phyloP scores from a whole-genome alignment of 1,284 basidiomycete genomes.

The Ustilago shanxiensis region DNA sequence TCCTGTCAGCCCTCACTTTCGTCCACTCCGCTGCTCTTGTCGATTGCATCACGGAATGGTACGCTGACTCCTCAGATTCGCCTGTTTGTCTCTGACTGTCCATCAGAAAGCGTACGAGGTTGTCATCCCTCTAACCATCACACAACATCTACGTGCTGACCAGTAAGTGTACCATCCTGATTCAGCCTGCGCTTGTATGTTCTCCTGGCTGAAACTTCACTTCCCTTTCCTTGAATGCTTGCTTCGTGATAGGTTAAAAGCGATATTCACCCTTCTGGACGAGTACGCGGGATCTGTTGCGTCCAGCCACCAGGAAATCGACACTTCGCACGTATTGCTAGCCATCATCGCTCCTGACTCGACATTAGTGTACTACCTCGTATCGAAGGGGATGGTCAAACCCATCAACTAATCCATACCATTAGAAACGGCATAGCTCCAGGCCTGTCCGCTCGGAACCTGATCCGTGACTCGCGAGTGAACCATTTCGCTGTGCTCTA shows the following conservation, averaged over 20 bases:
- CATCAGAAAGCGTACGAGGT: conserved; percentile 33
- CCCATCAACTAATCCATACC: conserved; percentile 57
- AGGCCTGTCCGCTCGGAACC: too few relatives aligned
- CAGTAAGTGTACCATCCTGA: conserved; percentile 19
- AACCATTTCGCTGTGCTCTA: too few relatives aligned
- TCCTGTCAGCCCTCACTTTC: too few relatives aligned
- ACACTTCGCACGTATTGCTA: conserved; percentile 54
- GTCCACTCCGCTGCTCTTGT: too few relatives aligned
- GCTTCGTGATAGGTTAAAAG: conserved; percentile 21
- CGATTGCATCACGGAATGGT: neutral
- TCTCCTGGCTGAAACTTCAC: neutral
- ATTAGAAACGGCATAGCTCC: too few relatives aligned
- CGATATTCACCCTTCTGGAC: conserved; percentile 41
- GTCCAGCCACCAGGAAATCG: conserved; percentile 8
- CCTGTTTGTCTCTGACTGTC: neutral
- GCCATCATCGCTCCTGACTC: conserved; percentile 65
- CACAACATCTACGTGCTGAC: conserved; percentile 31
- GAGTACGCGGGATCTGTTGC: conserved; percentile 19
- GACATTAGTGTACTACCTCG: conserved; percentile 66
- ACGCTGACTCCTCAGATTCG: neutral
- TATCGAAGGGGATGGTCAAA: conserved; percentile 66
- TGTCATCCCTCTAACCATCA: conserved; percentile 39
- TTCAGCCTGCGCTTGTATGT: neutral
- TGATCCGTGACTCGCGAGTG: too few relatives aligned
- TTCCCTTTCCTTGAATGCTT: neutral